phyloP scores from a whole-genome alignment of 2,329 filamentous ascomycete species.

The Colletotrichum neosansevieriae region DNA sequence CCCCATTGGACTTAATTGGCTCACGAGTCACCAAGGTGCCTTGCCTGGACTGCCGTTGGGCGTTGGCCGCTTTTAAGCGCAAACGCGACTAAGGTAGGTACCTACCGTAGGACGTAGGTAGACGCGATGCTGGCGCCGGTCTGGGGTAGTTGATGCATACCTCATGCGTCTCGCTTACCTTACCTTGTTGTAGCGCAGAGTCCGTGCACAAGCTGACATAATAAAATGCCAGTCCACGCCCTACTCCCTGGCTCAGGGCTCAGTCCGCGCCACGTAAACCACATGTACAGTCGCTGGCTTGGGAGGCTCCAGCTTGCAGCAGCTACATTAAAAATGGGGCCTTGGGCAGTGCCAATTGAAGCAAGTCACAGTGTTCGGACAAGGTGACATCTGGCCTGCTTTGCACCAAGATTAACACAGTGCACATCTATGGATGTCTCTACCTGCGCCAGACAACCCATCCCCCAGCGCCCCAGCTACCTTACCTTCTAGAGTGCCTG shows the following conservation, averaged over 20 bases:
- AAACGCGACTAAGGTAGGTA: background rate
- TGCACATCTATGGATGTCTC: background rate
- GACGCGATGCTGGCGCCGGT: background rate
- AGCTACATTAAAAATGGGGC: slow-evolving; percentile 21
- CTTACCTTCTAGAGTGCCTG: background rate
- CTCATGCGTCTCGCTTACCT: slow-evolving; percentile 17
- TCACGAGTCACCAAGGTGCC: no score
- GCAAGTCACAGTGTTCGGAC: slow-evolving; percentile 16
- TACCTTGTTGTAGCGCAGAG: slow-evolving; percentile 1
- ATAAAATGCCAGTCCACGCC: background rate
- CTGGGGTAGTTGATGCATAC: no score
- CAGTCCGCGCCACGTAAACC: slow-evolving; percentile 34
- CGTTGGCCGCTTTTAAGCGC: slow-evolving; percentile 16
- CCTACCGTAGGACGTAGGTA: no score
- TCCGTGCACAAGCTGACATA: slow-evolving; percentile 2
- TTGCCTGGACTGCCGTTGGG: background rate
- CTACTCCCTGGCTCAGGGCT: slow-evolving; percentile 13
- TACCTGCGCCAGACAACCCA: background rate
- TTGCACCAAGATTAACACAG: background rate
- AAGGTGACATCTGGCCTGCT: background rate
- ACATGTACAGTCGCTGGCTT: slow-evolving; percentile 21
- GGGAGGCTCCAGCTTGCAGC: slow-evolving; percentile 22
- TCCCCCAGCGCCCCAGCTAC: slow-evolving; percentile 1
- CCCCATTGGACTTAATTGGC: no score
- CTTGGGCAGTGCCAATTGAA: background rate